Conservation (phyloP, 768 basidiomycete genomes). For the Leccinum subgranulosum region DNA sequence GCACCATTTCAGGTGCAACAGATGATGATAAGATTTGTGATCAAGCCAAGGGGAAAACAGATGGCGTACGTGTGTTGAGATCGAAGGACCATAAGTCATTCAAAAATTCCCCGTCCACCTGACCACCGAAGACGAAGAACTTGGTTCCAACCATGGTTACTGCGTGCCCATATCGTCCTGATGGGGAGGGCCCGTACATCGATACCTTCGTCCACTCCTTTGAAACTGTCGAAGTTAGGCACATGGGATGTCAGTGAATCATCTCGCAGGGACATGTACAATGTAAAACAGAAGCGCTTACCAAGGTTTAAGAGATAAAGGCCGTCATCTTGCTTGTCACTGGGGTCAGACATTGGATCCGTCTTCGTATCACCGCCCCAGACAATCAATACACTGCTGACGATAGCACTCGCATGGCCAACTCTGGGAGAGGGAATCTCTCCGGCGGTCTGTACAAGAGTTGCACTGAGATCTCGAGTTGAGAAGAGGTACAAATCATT, state of each 20-base stretch:
- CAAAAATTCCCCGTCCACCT: conserved; percentile 91
- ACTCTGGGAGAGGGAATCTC: conserved; percentile 87
- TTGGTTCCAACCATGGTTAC: conserved; percentile 89
- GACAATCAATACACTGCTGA: conserved; percentile 92
- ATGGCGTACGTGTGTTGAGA: conserved; percentile 79
- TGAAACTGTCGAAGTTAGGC: conserved; percentile 52
- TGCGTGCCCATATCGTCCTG: conserved; percentile 93
- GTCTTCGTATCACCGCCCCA: conserved; percentile 99
- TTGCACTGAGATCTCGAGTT: conserved; percentile 72
- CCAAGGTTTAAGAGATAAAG: conserved; percentile 93
- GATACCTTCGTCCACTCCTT: conserved; percentile 93
- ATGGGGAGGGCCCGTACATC: conserved; percentile 72
- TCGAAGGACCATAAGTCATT: conserved; percentile 97
- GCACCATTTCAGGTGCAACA: neutral
- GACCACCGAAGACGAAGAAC: conserved; percentile 96
- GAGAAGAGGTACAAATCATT: conserved; percentile 95
- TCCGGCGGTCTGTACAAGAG: conserved; percentile 82
- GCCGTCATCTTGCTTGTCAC: conserved; percentile 86
- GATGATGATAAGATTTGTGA: neutral
- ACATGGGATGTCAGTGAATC: conserved; percentile 2
- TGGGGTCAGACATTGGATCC: conserved; percentile 53
- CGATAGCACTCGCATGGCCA: conserved; percentile 95
- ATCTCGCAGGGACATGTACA: neutral
- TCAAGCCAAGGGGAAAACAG: neutral
- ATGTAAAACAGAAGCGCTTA: conserved; percentile 38